Conservation (phyloP, 2,329 filamentous ascomycete species). For the Harringtonia lauricola region DNA sequence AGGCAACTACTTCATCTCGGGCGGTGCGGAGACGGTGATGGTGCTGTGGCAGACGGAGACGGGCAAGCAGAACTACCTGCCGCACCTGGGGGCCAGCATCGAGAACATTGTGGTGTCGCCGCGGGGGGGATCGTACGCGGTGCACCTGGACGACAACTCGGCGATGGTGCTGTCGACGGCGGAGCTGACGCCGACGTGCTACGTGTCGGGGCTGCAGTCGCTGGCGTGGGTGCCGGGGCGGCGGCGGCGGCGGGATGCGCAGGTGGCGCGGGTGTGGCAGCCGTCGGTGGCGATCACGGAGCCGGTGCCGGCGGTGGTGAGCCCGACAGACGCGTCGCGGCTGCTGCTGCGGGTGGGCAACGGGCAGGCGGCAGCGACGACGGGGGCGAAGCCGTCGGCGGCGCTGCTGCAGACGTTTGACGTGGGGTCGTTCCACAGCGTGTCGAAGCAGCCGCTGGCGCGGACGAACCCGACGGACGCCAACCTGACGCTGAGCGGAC, state of each 20-base stretch:
- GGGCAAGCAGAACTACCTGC: slow-evolving; percentile 68
- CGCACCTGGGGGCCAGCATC: slow-evolving; percentile 80
- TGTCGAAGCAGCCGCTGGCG: slow-evolving; percentile 80
- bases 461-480: slow-evolving; percentile 78
- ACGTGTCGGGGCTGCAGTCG: slow-evolving; percentile 72
- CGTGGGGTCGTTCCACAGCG: slow-evolving; percentile 62
- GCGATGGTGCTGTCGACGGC: slow-evolving; percentile 82
- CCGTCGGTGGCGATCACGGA: slow-evolving; percentile 30
- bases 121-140: slow-evolving; percentile 66
- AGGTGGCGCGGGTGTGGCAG: slow-evolving; percentile 41
- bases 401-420: slow-evolving; percentile 75
- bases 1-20: slow-evolving; percentile 92
- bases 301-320: slow-evolving; percentile 49
- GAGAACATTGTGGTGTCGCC: slow-evolving; percentile 77
- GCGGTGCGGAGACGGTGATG: slow-evolving; percentile 78
- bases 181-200: slow-evolving; percentile 74
- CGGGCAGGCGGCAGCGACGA: slow-evolving; percentile 43
- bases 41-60: slow-evolving; percentile 93
- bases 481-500: slow-evolving; percentile 62
- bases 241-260: slow-evolving; percentile 37
- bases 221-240: slow-evolving; percentile 40
- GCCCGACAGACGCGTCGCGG: slow-evolving; percentile 49
- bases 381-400: slow-evolving; percentile 36
- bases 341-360: slow-evolving; percentile 59
- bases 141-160: slow-evolving; percentile 87